Conservation (phyloP, 768 basidiomycete genomes). For the Gymnopilus junonius region DNA sequence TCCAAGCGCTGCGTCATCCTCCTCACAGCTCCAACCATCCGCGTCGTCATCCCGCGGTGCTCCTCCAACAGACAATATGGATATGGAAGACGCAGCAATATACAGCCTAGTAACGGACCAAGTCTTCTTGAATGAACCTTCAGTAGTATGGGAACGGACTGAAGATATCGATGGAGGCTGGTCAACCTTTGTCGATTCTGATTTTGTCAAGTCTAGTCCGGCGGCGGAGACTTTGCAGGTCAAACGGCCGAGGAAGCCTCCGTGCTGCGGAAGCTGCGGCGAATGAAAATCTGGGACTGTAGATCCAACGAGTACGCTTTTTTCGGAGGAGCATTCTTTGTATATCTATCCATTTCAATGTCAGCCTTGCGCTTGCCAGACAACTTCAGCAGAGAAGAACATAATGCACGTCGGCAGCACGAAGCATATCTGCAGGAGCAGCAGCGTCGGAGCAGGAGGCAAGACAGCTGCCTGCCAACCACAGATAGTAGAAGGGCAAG, state of each 20-base stretch:
- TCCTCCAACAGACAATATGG: conserved; percentile 3
- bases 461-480: conserved; percentile 30
- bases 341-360: background rate
- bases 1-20: conserved; percentile 7
- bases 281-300: conserved; percentile 37
- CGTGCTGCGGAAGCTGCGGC: conserved; percentile 51
- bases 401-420: conserved; percentile 44
- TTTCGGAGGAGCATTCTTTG: background rate
- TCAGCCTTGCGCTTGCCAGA: conserved; percentile 69
- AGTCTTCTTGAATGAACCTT: conserved; percentile 74
- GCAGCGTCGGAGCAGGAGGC: conserved; percentile 24
- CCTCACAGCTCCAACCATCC: conserved; percentile 7
- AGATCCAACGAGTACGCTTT: conserved; percentile 66
- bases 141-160: conserved; percentile 89
- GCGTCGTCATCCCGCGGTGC: background rate
- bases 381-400: conserved; percentile 84
- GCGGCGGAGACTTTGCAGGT: conserved; percentile 85
- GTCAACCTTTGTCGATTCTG: conserved; percentile 78
- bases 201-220: conserved; percentile 66
- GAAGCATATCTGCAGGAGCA: conserved; percentile 33
- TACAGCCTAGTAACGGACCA: conserved; percentile 89
- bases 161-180: conserved; percentile 86
- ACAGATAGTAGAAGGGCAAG: conserved; percentile 24
- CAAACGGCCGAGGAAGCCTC: conserved; percentile 67
- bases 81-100: conserved; percentile 47